These are phyloP conservation scores for Escallonia herrerae DNA, from an alignment of 129 eudicot species.

Conservation along the genomic window DNA sequence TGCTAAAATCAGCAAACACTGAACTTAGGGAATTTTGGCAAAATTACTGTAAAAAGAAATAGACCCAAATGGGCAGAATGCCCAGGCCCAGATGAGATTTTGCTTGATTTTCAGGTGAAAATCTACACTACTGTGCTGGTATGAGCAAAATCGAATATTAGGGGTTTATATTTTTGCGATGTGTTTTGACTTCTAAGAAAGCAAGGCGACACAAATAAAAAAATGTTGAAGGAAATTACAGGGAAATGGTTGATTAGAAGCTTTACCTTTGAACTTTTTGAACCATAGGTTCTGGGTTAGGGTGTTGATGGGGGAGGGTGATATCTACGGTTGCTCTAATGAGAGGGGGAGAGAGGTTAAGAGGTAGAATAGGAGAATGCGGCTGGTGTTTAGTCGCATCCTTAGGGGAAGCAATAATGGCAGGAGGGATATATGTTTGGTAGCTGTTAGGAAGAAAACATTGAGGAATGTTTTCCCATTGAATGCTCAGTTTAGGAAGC, in stretches of 20 bases:
- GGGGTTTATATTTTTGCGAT: too few species aligned
- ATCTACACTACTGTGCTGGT: too few species aligned
- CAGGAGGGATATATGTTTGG: background rate
- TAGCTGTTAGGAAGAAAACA: slow-evolving; percentile 1
- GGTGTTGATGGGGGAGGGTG: slow-evolving; percentile 89
- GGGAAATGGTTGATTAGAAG: background rate
- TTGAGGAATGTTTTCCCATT: background rate
- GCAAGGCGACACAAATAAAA: too few species aligned
- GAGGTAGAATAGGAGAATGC: slow-evolving; percentile 52
- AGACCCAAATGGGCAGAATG: slow-evolving; percentile 23
- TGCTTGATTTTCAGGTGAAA: too few species aligned
- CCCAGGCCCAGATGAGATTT: too few species aligned
- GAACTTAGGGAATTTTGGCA: background rate
- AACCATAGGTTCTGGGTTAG: slow-evolving; percentile 81
- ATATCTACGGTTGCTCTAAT: slow-evolving; percentile 45
- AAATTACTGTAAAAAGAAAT: background rate
- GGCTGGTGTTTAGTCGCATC: slow-evolving; percentile 32
- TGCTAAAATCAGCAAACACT: background rate
- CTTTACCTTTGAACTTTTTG: slow-evolving; percentile 69
- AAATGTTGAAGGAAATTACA: slow-evolving; percentile 4
- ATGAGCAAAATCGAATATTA: too few species aligned
- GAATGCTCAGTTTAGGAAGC: slow-evolving; percentile 16
- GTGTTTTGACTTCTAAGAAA: too few species aligned
- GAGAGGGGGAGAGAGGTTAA: slow-evolving; percentile 26
- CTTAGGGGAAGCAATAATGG: slow-evolving; percentile 5